A percentile compares a stretch with the other conserved stretches of the same genome.
Conservation (phyloP, 2,329 filamentous ascomycete genomes). For the Metarhizium rileyi region DNA sequence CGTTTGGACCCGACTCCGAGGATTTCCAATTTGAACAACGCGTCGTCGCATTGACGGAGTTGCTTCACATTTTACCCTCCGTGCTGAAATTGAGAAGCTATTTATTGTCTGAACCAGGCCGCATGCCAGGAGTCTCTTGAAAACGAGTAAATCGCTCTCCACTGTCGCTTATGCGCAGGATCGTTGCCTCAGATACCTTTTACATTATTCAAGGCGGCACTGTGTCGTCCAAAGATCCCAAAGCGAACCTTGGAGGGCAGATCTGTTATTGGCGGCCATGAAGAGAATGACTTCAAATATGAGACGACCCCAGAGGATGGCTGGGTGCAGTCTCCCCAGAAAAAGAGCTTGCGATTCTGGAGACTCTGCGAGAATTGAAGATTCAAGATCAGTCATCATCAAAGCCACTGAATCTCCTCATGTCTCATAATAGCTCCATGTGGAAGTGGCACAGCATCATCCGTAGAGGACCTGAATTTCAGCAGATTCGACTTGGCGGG, state of each 20-base stretch:
- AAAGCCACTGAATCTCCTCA: conserved; percentile 62
- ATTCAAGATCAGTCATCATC: conserved; percentile 23
- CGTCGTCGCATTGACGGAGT: conserved; percentile 26
- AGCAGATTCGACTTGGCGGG: conserved; percentile 52
- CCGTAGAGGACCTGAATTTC: conserved; percentile 69
- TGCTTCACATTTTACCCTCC: conserved; percentile 50
- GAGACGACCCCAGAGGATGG: not conserved
- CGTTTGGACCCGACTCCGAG: conserved; percentile 16
- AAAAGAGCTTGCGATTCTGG: conserved; percentile 67
- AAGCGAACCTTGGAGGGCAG: not conserved
- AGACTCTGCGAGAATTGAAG: conserved; percentile 40
- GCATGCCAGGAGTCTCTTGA: conserved; percentile 31
- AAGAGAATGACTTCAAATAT: not conserved
- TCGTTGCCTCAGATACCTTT: conserved; percentile 81
- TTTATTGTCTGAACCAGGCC: conserved; percentile 29
- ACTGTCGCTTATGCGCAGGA: conserved; percentile 68
- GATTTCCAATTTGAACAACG: conserved; percentile 7
- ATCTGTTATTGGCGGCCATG: too few species aligned
- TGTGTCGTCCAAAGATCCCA: not conserved
- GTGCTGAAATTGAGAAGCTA: conserved; percentile 47
- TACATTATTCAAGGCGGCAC: conserved; percentile 63
- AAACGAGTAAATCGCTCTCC: conserved; percentile 54
- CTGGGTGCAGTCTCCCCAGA: conserved; percentile 83
- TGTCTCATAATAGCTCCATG: conserved; percentile 74
- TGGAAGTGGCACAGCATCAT: conserved; percentile 87